Evolutionary conservation across 1,139 yeast species (phyloP).

Genomic region (Zygoascus sp.): DNA sequence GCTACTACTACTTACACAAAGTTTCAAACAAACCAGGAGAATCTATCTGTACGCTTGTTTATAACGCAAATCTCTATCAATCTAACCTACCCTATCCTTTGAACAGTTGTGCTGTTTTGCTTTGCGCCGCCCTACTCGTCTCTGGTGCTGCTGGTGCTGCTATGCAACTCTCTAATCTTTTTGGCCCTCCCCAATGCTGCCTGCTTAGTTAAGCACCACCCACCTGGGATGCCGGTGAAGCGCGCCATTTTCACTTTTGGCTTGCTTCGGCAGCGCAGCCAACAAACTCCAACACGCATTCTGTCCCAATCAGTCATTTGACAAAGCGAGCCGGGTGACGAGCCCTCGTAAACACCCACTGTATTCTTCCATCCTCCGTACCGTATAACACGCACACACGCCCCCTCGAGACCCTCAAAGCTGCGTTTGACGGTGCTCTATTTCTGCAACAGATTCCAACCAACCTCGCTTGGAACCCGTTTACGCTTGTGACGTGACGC

Average conservation of each 20-base stretch:
- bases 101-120: not conserved
- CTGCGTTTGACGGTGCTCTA: not conserved
- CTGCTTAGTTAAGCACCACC: not conserved
- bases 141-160: not conserved
- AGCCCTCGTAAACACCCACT: not conserved
- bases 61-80: not conserved
- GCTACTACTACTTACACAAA: not conserved
- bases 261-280: too few relatives aligned
- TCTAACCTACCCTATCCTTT: not conserved
- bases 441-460: not conserved
- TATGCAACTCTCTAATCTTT: not conserved
- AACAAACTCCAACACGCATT: not conserved
- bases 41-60: not conserved
- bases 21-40: not conserved
- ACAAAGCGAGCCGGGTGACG: conserved; percentile 5
- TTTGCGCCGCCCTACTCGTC: not conserved
- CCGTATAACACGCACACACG: too few relatives aligned
- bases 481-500: too few relatives aligned
- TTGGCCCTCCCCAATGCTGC: not conserved
- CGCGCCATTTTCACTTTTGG: too few relatives aligned
- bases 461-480: too few relatives aligned
- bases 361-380: not conserved
- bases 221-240: too few relatives aligned
- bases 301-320: conserved; percentile 2
- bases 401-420: too few relatives aligned